Evolutionary conservation across 108 stramenopile genomes (phyloP), one percentile per base, ranked within the genome.

Genomic region (Pseudonitzschia pungens): DNA sequence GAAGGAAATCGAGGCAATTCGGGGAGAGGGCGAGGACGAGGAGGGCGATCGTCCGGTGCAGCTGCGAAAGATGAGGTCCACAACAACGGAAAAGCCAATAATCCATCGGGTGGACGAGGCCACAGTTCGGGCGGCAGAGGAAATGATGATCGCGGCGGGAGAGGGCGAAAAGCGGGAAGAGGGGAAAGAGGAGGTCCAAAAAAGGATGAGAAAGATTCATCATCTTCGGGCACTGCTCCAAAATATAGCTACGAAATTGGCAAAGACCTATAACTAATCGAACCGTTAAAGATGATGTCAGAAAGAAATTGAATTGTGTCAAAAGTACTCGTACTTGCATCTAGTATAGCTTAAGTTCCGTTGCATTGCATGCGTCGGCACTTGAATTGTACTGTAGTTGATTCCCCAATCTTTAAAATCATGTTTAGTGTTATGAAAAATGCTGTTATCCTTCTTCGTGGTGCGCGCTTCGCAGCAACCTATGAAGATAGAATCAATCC

Each of bases 211-310:
- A 50, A 52, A 33, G 68, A 52, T 54, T 48, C 26, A 16, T 48
- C 48, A 29, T 36, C 36, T 36, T 18, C 22, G 33, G 24, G 65
- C 43, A 32, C 58, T 59, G 16, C 58, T 59, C 44, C 55, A 45
- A 58, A 71, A 55, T 44, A 70, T 41, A 77, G 70, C 65, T 77
- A 71, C 64, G 77, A 77, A 31, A 77, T 77, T 28, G 70, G 70
- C 2, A 57, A 56, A 42, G 64, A 71, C 65, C 68, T 60, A 51
- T 29, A 32, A 51, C 4, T 51, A n/a, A 10, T 51, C 50, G 20
- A 51, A n/a, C 20, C 16, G 50, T n/a, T 51, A 51, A 51, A 51
- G 2, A 8, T 51, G 10, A 51, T 36, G 36, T 36, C 36, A 36
- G 2, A 36, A 36, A 36, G 2, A 36, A 36, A 36, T 36, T 6